Conservation (phyloP, 257 asterid genomes). For the Coffea canephora region DNA sequence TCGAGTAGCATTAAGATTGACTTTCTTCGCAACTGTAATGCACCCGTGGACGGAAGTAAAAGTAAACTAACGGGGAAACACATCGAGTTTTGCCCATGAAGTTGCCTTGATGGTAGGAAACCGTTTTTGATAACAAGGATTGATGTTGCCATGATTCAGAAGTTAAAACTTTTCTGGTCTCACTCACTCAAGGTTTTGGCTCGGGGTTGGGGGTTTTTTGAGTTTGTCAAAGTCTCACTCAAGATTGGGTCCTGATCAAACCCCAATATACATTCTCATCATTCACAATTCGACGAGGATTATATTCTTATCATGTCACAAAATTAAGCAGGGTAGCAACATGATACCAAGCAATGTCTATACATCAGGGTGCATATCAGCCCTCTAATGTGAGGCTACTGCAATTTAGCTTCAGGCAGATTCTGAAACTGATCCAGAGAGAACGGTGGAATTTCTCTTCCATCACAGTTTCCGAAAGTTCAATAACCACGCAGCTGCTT, state of each 20-base stretch:
- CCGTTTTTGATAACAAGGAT: background rate
- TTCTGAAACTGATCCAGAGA: background rate
- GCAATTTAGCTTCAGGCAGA: conserved; percentile 13
- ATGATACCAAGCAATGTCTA: conserved; percentile 13
- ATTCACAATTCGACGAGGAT: conserved; percentile 18
- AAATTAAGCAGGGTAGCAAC: conserved; percentile 22
- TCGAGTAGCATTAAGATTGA: background rate
- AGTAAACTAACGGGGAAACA: conserved; percentile 9
- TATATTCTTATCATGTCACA: conserved; percentile 41
- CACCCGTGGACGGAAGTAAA: background rate
- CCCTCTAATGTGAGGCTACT: conserved; percentile 12
- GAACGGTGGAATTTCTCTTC: background rate
- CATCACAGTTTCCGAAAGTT: background rate
- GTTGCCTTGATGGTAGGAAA: background rate
- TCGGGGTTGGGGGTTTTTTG: background rate
- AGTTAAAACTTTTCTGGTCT: background rate
- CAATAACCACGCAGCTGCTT: background rate
- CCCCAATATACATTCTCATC: conserved; percentile 20
- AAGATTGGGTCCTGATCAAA: background rate
- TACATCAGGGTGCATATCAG: conserved; percentile 21
- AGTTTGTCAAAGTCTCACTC: conserved; percentile 1
- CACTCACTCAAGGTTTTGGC: background rate
- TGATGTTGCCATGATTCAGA: background rate
- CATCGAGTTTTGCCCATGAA: background rate
- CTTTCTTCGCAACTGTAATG: background rate